Conservation (phyloP, 768 basidiomycete species). For the Boletus insuetus region DNA sequence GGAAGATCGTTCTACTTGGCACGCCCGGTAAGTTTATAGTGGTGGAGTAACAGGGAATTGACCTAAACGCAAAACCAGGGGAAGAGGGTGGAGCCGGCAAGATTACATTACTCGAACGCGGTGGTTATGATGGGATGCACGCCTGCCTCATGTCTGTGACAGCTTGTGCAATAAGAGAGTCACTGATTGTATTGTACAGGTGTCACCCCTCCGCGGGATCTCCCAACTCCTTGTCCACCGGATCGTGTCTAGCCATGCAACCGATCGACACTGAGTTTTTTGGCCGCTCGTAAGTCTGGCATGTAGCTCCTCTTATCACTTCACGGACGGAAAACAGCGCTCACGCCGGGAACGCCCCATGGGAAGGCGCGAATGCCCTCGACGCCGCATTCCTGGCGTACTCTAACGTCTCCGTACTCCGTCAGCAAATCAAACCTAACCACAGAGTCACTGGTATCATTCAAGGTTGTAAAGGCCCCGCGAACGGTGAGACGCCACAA, state of each 20-base stretch:
- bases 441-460: constrained; percentile 79
- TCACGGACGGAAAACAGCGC: constrained; percentile 43
- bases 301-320: background rate
- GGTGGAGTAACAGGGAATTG: background rate
- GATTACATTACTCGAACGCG: constrained; percentile 65
- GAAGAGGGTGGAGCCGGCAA: constrained; percentile 84
- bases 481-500: constrained; percentile 54
- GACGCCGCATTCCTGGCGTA: constrained; percentile 89
- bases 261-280: constrained; percentile 65
- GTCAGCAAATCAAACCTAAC: constrained; percentile 85
- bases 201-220: constrained; percentile 68
- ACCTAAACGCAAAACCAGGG: constrained; percentile 38
- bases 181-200: constrained; percentile 40
- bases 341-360: constrained; percentile 78
- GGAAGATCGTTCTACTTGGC: constrained; percentile 71
- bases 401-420: constrained; percentile 69
- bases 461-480: constrained; percentile 61
- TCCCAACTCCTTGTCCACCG: constrained; percentile 47
- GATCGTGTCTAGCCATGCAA: constrained; percentile 62
- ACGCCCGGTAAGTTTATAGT: constrained; percentile 56
- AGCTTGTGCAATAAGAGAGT: constrained; percentile 5
- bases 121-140: constrained; percentile 81
- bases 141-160: constrained; percentile 65
- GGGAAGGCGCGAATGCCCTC: constrained; percentile 84
- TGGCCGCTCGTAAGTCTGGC: constrained; percentile 59